Evolutionary conservation across 345 rosid genomes (phyloP).

Genomic region (Euphorbia tirucalli): DNA sequence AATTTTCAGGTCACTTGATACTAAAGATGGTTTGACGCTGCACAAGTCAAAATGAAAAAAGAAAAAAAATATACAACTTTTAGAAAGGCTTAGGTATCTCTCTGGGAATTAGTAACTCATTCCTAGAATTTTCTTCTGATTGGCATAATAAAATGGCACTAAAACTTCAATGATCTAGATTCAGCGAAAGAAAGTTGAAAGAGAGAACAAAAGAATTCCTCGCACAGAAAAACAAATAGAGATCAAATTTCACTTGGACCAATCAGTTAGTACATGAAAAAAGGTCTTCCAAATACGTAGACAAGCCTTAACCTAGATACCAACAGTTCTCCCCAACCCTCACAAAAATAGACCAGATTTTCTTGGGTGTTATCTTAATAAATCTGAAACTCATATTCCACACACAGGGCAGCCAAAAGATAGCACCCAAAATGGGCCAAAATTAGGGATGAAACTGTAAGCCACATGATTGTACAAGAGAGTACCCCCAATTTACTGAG

Average conservation of each 20-base stretch:
- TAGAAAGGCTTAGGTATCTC: background rate
- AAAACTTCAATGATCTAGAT: background rate
- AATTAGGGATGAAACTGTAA: background rate
- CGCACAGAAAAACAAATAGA: background rate
- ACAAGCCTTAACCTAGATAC: background rate
- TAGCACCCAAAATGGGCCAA: background rate
- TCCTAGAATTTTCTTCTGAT: background rate
- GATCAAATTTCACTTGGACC: background rate
- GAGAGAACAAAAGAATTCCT: background rate
- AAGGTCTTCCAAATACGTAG: background rate
- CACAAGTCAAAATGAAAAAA: too few relatives aligned
- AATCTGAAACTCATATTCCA: background rate
- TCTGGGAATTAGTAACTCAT: background rate
- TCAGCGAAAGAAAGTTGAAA: background rate
- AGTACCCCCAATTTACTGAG: background rate
- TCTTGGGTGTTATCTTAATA: background rate
- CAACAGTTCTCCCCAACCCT: background rate
- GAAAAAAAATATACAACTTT: too few relatives aligned
- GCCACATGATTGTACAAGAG: background rate
- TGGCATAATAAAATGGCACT: background rate
- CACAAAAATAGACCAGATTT: background rate
- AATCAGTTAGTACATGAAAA: background rate
- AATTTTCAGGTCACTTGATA: constrained; percentile 6
- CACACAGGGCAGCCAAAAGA: background rate
- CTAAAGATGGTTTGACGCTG: too few relatives aligned